A percentile compares a stretch with the other conserved stretches of the same genome.
Evolutionary conservation across 192 early-diverging fungal species (phyloP).

Genomic region (Entrophospora sp.): DNA sequence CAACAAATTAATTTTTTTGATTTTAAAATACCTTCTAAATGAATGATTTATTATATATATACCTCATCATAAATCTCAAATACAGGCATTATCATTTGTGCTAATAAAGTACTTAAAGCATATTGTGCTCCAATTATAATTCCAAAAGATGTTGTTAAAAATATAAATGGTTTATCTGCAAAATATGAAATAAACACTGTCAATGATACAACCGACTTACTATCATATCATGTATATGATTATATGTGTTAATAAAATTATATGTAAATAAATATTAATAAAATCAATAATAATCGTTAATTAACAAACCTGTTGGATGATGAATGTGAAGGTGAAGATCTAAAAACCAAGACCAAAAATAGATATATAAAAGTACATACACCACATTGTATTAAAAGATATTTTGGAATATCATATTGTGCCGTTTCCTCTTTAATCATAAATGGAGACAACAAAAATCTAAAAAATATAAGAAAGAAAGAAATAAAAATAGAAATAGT

Average conservation of each 20-base stretch:
- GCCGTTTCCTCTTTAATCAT: slow-evolving; percentile 27
- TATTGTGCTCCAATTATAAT: slow-evolving; percentile 31
- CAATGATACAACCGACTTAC: not conserved
- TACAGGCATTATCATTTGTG: slow-evolving; percentile 30
- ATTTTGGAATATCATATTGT: slow-evolving; percentile 26
- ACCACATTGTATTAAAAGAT: slow-evolving; percentile 27
- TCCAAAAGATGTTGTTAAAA: slow-evolving; percentile 26
- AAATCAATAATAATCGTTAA: not conserved
- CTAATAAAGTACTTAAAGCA: slow-evolving; percentile 31
- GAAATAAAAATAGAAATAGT: not conserved
- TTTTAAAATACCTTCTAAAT: not conserved
- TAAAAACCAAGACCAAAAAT: slow-evolving; percentile 3
- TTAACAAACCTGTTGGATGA: not conserved
- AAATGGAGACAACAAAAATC: slow-evolving; percentile 30
- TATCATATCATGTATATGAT: not conserved
- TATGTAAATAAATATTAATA: not conserved
- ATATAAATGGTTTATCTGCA: slow-evolving; percentile 19
- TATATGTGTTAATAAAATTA: not conserved
- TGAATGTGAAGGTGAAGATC: not conserved
- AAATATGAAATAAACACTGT: not conserved
- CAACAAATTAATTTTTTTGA: not conserved
- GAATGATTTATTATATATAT: not conserved
- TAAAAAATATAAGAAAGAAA: not conserved
- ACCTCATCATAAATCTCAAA: slow-evolving; percentile 24
- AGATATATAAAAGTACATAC: slow-evolving; percentile 5